A percentile compares a stretch with the other conserved stretches of the same genome.
Conservation (phyloP, 2,329 filamentous ascomycete genomes). For the Hypomyces perniciosus region DNA sequence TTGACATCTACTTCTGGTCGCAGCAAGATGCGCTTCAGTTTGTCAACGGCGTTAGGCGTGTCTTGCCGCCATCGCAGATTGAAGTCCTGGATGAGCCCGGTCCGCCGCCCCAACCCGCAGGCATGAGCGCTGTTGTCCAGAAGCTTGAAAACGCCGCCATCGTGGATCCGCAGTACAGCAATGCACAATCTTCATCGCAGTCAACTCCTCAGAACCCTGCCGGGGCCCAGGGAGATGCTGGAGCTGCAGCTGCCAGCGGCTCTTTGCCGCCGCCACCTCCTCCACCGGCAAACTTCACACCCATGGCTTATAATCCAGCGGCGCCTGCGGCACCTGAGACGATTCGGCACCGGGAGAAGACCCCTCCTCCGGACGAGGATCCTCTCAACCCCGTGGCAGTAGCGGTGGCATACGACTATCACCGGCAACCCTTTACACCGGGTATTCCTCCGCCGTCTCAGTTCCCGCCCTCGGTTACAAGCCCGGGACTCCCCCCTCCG, state of each 20-base stretch:
- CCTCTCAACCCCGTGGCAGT: conserved; percentile 53
- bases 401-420: conserved; percentile 52
- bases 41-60: conserved; percentile 59
- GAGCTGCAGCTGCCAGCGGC: conserved; percentile 9
- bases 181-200: conserved; percentile 2
- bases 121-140: conserved; percentile 65
- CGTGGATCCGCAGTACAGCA: conserved; percentile 46
- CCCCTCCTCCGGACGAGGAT: conserved; percentile 65
- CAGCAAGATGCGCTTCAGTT: conserved; percentile 65
- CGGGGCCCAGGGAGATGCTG: conserved; percentile 2
- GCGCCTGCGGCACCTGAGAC: conserved; percentile 69
- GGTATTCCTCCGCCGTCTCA: conserved; percentile 44
- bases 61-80: conserved; percentile 56
- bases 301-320: conserved; percentile 73
- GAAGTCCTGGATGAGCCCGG: conserved; percentile 60
- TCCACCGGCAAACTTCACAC: conserved; percentile 44
- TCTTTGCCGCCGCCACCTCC: conserved; percentile 23
- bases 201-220: conserved; percentile 6
- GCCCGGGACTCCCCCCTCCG: conserved; percentile 37
- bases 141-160: conserved; percentile 67
- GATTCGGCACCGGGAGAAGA: conserved; percentile 70
- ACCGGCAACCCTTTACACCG: conserved; percentile 46
- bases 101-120: conserved; percentile 39
- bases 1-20: conserved; percentile 78
- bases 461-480: conserved; percentile 38